Evolutionary conservation across 1,284 basidiomycete genomes (phyloP).

Genomic region (Marasmius fiardii): DNA sequence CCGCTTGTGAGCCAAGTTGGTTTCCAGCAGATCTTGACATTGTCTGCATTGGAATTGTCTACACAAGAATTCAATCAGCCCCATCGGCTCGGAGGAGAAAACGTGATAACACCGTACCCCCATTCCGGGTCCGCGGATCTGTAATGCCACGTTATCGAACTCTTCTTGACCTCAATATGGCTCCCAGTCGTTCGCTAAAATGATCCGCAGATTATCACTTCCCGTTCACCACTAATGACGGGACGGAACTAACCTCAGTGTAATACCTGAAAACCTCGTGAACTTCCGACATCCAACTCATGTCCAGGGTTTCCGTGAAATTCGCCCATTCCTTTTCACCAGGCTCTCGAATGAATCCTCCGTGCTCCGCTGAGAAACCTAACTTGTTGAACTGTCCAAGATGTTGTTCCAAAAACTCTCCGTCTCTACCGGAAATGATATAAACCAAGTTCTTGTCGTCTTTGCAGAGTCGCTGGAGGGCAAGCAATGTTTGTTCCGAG

Average conservation of each 20-base stretch:
- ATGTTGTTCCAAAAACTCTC: constrained; percentile 88
- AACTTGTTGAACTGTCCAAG: constrained; percentile 82
- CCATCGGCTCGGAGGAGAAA: background rate
- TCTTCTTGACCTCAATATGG: constrained; percentile 96
- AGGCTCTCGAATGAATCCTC: constrained; percentile 26
- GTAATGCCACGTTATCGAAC: constrained; percentile 98
- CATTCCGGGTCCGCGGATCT: constrained; percentile 92
- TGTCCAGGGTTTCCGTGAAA: constrained; percentile 89
- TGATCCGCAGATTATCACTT: constrained; percentile 1
- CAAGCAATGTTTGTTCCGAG: constrained; percentile 70
- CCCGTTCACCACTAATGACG: background rate
- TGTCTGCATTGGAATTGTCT: constrained; percentile 93
- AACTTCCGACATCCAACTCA: constrained; percentile 98
- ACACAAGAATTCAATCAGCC: constrained; percentile 12
- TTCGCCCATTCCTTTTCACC: constrained; percentile 74
- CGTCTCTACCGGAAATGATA: constrained; percentile 97
- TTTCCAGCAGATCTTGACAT: constrained; percentile 94
- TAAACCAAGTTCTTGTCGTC: constrained; percentile 93
- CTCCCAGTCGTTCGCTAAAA: constrained; percentile 84
- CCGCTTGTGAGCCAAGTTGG: constrained; percentile 82
- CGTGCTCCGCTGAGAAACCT: constrained; percentile 96
- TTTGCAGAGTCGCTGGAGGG: constrained; percentile 67
- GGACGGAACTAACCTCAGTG: constrained; percentile 63
- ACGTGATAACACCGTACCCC: constrained; percentile 56
- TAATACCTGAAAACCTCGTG: constrained; percentile 96